Base-by-base conservation (phyloP, 371 early-diverging fungal species). In the Mortierella polycephala region DNA sequence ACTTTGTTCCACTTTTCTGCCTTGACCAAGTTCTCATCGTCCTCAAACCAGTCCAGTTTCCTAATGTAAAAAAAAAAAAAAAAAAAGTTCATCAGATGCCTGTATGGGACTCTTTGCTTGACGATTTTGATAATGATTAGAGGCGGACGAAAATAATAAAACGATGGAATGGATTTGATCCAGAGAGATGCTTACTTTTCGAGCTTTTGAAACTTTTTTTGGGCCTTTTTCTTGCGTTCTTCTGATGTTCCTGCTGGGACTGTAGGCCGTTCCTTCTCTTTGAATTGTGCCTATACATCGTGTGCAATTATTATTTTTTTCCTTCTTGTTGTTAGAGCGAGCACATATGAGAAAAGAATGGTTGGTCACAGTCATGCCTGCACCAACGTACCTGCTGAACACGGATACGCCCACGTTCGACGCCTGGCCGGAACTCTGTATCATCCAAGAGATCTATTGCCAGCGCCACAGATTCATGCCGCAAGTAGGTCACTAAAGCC, bases 361-460 rank as follows among this genome's bases (percentile, higher is more conserved):
- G 18, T 41, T 58, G 30, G 2, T 30, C 30, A 30, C 30, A 30
- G 4, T 4, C 4, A 30, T 4, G 30, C 30, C 30, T 30, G 30
- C 30, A 30, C 4, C 4, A 30, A 30, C 30, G 4, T 30, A 89
- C 91, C 85, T 90, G 81, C 63, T 90, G 88, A 5, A 97, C 95
- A 14, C 82, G 83, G 46, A 96, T 93, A 23, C 85, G 88, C 2
- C 86, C 83, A 0, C 82, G 62, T 13, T 85, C 73, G 1, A 88
- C 87, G 2, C 90, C 91, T 7, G 86, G 75, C 11, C 97, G 90
- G 57, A 95, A 90, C 30, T 90, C 90, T 5, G 92, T 81, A 21
- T 97, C 97, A 73, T 98, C 97, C 83, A 97, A 60, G 37, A 98
- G 83, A 49, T 92, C 85, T 42, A 94, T 85, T 1, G 96, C 95